Conservation (phyloP, 228 moss, liverwort and hornwort genomes). For the Sphagnum fallax region DNA sequence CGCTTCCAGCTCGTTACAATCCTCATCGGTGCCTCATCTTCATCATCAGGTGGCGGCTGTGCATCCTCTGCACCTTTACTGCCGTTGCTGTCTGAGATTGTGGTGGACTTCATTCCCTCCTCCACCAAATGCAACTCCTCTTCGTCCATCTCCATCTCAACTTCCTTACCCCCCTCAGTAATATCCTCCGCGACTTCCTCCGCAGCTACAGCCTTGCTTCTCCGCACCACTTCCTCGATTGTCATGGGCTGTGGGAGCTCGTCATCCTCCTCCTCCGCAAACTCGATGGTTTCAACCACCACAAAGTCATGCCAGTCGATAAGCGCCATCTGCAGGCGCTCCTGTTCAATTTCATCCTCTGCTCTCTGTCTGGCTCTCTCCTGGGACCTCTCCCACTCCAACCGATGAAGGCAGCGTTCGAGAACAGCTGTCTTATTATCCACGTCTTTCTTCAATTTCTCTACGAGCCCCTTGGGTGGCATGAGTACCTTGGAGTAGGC, state of each 20-base stretch:
- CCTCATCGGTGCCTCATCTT: conserved; percentile 85
- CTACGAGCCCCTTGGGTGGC: conserved; percentile 86
- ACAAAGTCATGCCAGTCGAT: conserved; percentile 99
- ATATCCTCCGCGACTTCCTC: conserved; percentile 85
- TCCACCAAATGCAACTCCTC: conserved; percentile 95
- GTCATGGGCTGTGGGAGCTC: conserved; percentile 99
- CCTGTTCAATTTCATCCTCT: conserved; percentile 99
- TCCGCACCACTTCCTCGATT: conserved; percentile 82
- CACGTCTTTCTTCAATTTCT: conserved; percentile 68
- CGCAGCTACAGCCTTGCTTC: conserved; percentile 79
- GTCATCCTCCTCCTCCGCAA: conserved; percentile 95
- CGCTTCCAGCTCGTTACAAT: conserved; percentile 99
- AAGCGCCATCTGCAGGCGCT: conserved; percentile 98
- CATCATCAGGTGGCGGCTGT: conserved; percentile 37
- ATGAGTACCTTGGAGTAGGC: conserved; percentile 93
- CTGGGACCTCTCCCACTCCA: conserved; percentile 97
- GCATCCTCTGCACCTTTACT: conserved; percentile 22
- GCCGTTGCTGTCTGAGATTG: conserved; percentile 45
- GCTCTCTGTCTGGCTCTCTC: conserved; percentile 96
- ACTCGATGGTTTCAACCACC: conserved; percentile 98
- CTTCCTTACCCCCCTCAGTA: conserved; percentile 84
- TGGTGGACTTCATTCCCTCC: conserved; percentile 88
- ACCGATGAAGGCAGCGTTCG: conserved; percentile 74
- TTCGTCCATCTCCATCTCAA: conserved; percentile 99
- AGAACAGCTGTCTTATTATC: conserved; percentile 80